phyloP scores from a whole-genome alignment of 2,329 filamentous ascomycete species.

The Lachnellula arida region DNA sequence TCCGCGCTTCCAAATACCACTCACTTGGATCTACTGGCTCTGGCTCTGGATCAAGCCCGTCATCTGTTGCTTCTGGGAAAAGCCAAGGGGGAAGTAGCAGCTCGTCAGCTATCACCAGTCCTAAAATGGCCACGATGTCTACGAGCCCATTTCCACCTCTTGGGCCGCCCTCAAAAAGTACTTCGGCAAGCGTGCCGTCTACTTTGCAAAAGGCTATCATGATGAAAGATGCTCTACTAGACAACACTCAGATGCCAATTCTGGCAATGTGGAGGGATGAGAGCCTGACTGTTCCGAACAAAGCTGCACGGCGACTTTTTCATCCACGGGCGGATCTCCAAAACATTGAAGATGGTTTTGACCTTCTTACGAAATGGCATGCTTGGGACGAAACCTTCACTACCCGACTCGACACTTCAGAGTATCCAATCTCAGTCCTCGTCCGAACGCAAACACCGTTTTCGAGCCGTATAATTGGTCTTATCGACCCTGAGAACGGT shows the following conservation, averaged over 20 bases:
- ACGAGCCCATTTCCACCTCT: constrained; percentile 60
- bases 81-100: constrained; percentile 23
- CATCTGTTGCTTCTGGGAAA: constrained; percentile 24
- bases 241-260: constrained; percentile 70
- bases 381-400: constrained; percentile 65
- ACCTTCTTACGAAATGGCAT: constrained; percentile 56
- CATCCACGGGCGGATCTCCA: constrained; percentile 37
- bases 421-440: constrained; percentile 63
- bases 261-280: constrained; percentile 79
- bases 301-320: constrained; percentile 47
- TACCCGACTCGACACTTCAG: constrained; percentile 48
- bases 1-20: constrained; percentile 9
- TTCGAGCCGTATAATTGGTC: constrained; percentile 55
- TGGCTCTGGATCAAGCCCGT: constrained; percentile 23
- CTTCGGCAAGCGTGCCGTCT: constrained; percentile 55
- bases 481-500: constrained; percentile 50
- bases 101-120: constrained; percentile 43
- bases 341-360: constrained; percentile 41
- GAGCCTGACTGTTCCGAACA: constrained; percentile 68
- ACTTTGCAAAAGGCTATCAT: constrained; percentile 67
- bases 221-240: constrained; percentile 73
- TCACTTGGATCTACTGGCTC: constrained; percentile 7
- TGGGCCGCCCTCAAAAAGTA: constrained; percentile 56
- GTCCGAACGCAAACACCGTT: constrained; percentile 59
- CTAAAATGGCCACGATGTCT: constrained; percentile 48